Evolutionary conservation across 371 early-diverging fungal genomes (phyloP), one percentile per base, ranked within the genome.

Genomic region (Choanephora cucurbitarum): DNA sequence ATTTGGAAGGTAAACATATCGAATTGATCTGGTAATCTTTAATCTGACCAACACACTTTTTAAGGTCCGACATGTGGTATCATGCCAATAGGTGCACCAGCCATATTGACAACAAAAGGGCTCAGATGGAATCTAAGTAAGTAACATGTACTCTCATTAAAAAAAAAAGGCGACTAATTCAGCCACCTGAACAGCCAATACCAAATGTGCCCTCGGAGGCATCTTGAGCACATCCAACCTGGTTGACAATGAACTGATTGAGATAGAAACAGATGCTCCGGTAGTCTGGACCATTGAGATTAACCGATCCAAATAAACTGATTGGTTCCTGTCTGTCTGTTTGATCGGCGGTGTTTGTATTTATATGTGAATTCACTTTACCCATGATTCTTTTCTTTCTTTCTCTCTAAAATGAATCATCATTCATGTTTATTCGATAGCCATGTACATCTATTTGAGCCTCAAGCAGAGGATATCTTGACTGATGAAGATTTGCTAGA

Each of bases 1-100:
- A 77, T 13, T 64, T 87, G 17, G 91, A 94, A 72, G 95, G 79
- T 78, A 57, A 46, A 40, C 33, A 18, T 15, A 21, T 40, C n/a
- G n/a, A n/a, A n/a, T n/a, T n/a, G n/a, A n/a, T n/a, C n/a, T n/a
- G n/a, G n/a, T n/a, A n/a, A n/a, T n/a, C n/a, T n/a, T n/a, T n/a
- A n/a, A n/a, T n/a, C n/a, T n/a, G n/a, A n/a, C n/a, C n/a, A n/a
- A n/a, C n/a, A n/a, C n/a, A n/a, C n/a, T n/a, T n/a, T n/a, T n/a
- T n/a, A n/a, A 75, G 79, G 96, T 0, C 93, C 94, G 3, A 88
- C 88, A 0, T 96, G 97, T 66, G 97, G 97, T 21, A 65, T 95
- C 4, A 73, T 95, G 55, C 96, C 97, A 5, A 73, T 96, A 28
- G 91, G 90, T 9, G 79, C 79, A 5, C 69, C 77, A 2, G 77